A percentile compares a stretch with the other conserved stretches of the same genome.
These are phyloP conservation scores for Lyophyllum shimeji DNA, from an alignment of 768 basidiomycete genomes.

Conservation along the genomic window DNA sequence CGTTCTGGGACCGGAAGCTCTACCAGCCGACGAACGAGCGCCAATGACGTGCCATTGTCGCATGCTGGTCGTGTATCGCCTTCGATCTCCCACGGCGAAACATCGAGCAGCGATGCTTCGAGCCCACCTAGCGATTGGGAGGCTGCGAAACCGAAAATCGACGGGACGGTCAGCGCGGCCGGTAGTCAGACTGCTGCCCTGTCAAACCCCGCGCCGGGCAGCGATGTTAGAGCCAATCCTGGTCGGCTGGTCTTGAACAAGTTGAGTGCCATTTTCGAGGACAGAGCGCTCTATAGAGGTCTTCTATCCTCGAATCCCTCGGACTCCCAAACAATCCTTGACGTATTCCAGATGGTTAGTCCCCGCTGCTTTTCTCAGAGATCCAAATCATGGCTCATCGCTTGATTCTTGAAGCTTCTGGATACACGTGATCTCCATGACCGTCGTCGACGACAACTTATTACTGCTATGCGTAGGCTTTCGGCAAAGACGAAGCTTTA, in stretches of 20 bases:
- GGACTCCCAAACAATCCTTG: background rate
- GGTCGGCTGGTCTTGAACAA: background rate
- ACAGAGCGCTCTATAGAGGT: background rate
- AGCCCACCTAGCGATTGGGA: too few species aligned
- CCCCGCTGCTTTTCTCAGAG: background rate
- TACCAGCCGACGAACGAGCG: too few species aligned
- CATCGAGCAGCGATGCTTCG: too few species aligned
- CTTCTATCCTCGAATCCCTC: background rate
- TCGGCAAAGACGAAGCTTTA: slow-evolving; percentile 2
- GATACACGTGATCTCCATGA: slow-evolving; percentile 1
- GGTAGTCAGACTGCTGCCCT: background rate
- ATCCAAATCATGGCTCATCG: too few species aligned
- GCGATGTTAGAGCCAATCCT: too few species aligned
- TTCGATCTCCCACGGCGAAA: too few species aligned
- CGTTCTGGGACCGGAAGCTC: too few species aligned
- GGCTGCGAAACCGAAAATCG: too few species aligned
- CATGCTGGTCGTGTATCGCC: too few species aligned
- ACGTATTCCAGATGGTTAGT: background rate
- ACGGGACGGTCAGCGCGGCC: background rate
- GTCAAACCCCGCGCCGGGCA: too few species aligned
- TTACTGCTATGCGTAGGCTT: slow-evolving; percentile 13
- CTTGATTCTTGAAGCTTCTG: background rate
- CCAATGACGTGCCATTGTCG: too few species aligned
- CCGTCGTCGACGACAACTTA: background rate
- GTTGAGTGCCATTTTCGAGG: background rate